Conservation (phyloP, 106 monocot genomes). For the Dioscorea dumetorum region DNA sequence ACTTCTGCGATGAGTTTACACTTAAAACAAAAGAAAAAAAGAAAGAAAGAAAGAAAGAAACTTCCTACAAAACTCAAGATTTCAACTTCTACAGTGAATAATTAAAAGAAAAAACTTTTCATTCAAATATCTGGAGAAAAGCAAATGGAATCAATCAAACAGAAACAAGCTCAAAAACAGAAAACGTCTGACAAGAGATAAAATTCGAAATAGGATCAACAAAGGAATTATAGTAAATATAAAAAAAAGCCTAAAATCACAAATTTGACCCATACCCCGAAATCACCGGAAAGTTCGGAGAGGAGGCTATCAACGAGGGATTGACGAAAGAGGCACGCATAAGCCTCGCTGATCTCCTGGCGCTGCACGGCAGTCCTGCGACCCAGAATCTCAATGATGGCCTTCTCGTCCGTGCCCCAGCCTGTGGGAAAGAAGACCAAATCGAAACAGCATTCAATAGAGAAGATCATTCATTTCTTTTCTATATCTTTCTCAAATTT, state of each 20-base stretch:
- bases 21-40: too few species aligned
- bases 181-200: background rate
- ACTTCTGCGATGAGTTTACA: too few species aligned
- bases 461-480: background rate
- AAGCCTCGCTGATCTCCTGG: slow-evolving; percentile 26
- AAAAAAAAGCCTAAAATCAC: background rate
- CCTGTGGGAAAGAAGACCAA: slow-evolving; percentile 17
- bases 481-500: too few species aligned
- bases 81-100: background rate
- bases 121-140: background rate
- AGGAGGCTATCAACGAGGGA: slow-evolving; percentile 47
- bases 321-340: slow-evolving; percentile 30
- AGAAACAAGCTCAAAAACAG: background rate
- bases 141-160: background rate
- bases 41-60: too few species aligned
- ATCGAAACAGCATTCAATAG: background rate
- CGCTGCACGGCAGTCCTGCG: slow-evolving; percentile 35
- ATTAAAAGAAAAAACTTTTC: background rate
- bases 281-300: slow-evolving; percentile 70
- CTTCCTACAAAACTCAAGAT: background rate
- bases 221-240: too few species aligned
- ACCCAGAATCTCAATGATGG: slow-evolving; percentile 42
- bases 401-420: slow-evolving; percentile 58
- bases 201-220: background rate
- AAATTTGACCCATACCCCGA: slow-evolving; percentile 26